phyloP scores from a whole-genome alignment of 2,329 filamentous ascomycete species.

The Macroventuria anomochaeta region DNA sequence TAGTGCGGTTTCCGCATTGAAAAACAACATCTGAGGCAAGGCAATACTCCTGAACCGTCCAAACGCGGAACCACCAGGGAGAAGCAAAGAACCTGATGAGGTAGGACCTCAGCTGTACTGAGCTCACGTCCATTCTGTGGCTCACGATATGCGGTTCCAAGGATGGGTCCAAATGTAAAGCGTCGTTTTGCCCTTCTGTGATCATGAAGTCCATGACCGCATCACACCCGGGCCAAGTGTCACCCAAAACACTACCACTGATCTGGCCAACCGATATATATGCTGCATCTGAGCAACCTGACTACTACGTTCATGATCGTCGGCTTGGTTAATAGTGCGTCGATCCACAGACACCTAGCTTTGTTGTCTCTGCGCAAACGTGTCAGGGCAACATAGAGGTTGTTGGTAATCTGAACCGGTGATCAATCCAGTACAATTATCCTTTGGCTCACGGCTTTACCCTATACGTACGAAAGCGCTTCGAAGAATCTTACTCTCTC shows the following conservation, averaged over 20 bases:
- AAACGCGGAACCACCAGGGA: background rate
- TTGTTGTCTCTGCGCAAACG: background rate
- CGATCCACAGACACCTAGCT: constrained; percentile 7
- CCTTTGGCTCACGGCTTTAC: background rate
- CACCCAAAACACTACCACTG: background rate
- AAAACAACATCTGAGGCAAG: background rate
- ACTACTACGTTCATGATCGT: background rate
- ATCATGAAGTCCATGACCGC: background rate
- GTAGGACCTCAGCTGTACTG: background rate
- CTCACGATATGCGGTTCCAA: background rate
- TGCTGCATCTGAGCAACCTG: background rate
- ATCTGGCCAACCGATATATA: background rate
- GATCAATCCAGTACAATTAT: background rate
- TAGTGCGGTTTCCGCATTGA: background rate
- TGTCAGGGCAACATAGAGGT: background rate
- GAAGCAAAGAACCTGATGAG: background rate
- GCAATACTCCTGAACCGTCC: background rate
- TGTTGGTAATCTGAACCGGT: background rate
- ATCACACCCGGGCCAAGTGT: background rate
- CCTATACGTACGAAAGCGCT: background rate
- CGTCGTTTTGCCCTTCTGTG: background rate
- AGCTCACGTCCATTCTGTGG: background rate
- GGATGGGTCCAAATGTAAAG: background rate
- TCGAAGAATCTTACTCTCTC: background rate
- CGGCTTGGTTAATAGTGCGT: constrained; percentile 13